Evolutionary conservation across 345 rosid genomes (phyloP).

Genomic region (Rubroshorea leprosula): DNA sequence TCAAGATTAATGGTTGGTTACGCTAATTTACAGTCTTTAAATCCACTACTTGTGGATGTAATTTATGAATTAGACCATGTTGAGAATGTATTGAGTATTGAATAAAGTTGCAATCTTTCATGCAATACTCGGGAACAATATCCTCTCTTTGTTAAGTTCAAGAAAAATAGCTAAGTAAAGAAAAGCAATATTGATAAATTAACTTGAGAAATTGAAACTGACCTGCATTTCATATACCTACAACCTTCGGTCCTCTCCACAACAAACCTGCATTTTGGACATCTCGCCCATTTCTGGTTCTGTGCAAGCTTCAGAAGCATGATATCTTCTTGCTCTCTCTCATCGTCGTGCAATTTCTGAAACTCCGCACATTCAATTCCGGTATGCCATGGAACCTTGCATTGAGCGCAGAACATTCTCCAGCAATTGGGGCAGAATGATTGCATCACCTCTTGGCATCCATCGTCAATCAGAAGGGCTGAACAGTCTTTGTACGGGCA

Average conservation of each 20-base stretch:
- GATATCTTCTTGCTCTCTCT: constrained; percentile 23
- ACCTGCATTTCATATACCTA: constrained; percentile 39
- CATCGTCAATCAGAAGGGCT: constrained; percentile 14
- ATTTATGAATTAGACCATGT: too few species aligned
- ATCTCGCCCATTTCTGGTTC: constrained; percentile 30
- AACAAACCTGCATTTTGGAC: constrained; percentile 44
- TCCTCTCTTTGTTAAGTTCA: too few species aligned
- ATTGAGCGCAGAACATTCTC: constrained; percentile 27
- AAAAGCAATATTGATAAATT: too few species aligned
- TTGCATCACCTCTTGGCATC: not conserved
- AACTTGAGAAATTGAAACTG: too few species aligned
- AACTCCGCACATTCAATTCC: constrained; percentile 26
- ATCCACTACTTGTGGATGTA: too few species aligned
- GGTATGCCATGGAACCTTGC: constrained; percentile 36
- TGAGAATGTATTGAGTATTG: too few species aligned
- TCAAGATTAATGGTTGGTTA: too few species aligned
- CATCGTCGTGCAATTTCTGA: constrained; percentile 25
- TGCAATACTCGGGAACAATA: too few species aligned
- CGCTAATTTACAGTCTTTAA: too few species aligned
- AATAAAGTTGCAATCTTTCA: too few species aligned
- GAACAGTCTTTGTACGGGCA: constrained; percentile 46
- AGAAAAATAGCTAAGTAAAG: too few species aligned
- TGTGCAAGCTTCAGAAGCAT: constrained; percentile 31
- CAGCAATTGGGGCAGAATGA: constrained; percentile 27
- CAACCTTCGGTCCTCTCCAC: constrained; percentile 46